Conservation (phyloP, 805 yeast species). For the Saturnispora silvae region DNA sequence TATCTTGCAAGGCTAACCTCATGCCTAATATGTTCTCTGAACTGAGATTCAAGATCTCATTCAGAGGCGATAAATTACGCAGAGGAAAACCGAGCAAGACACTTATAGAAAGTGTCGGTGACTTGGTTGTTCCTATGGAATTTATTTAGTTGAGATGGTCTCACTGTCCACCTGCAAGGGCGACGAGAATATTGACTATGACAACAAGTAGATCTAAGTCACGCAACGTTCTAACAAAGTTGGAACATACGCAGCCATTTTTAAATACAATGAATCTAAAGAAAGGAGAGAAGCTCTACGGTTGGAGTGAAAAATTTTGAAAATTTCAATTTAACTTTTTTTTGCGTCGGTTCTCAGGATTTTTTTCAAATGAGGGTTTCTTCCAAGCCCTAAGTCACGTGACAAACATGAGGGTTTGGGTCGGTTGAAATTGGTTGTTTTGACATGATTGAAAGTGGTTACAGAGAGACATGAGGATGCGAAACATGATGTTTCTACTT, state of each 20-base stretch:
- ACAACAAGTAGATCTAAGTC: constrained; percentile 2
- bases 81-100: constrained; percentile 25
- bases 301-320: neutral
- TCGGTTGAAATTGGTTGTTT: no score
- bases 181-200: no score
- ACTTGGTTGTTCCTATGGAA: constrained; percentile 26
- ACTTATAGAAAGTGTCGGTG: neutral
- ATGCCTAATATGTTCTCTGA: constrained; percentile 17
- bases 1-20: constrained; percentile 3
- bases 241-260: constrained; percentile 21
- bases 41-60: constrained; percentile 23
- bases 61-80: constrained; percentile 21
- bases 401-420: neutral
- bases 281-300: neutral
- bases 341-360: neutral
- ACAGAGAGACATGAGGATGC: no score
- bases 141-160: constrained; percentile 21
- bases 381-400: neutral
- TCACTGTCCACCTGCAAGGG: no score
- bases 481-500: no score
- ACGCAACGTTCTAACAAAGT: neutral
- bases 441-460: no score
- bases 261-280: constrained; percentile 5
- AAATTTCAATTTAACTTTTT: neutral
- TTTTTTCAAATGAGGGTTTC: constrained; percentile 2